These are phyloP conservation scores for Crepidotus variabilis DNA, from an alignment of 768 basidiomycete genomes.

Conservation along the genomic window DNA sequence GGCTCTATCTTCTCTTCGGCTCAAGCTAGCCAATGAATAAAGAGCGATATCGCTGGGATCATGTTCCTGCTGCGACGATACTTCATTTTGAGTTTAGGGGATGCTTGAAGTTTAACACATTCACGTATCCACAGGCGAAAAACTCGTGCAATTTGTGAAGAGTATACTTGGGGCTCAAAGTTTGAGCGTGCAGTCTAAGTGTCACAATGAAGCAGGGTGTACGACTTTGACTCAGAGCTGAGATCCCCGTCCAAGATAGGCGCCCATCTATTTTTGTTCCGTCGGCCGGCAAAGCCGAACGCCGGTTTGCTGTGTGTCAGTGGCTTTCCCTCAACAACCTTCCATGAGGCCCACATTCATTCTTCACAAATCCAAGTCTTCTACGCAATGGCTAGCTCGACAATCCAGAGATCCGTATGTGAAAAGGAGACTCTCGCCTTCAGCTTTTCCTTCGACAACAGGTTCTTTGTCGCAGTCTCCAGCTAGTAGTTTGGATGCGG, in stretches of 20 bases:
- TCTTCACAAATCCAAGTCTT: constrained; percentile 30
- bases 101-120: too few species aligned
- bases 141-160: too few species aligned
- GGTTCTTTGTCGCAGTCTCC: background rate
- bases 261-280: background rate
- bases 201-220: too few species aligned
- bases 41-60: too few species aligned
- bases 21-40: too few species aligned
- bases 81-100: too few species aligned
- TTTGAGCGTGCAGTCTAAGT: too few species aligned
- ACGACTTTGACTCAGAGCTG: background rate
- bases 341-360: constrained; percentile 4
- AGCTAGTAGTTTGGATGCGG: too few species aligned
- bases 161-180: too few species aligned
- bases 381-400: constrained; percentile 66
- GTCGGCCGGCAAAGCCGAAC: background rate
- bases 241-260: background rate
- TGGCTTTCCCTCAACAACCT: background rate
- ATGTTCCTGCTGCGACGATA: too few species aligned
- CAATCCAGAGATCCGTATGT: constrained; percentile 74
- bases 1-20: too few species aligned
- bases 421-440: constrained; percentile 39
- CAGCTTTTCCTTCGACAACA: constrained; percentile 12
- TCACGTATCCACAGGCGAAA: too few species aligned
- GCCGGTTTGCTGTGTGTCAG: background rate